Base-by-base conservation (phyloP, 2,329 filamentous ascomycete genomes). In the Trichophyton equinum region DNA sequence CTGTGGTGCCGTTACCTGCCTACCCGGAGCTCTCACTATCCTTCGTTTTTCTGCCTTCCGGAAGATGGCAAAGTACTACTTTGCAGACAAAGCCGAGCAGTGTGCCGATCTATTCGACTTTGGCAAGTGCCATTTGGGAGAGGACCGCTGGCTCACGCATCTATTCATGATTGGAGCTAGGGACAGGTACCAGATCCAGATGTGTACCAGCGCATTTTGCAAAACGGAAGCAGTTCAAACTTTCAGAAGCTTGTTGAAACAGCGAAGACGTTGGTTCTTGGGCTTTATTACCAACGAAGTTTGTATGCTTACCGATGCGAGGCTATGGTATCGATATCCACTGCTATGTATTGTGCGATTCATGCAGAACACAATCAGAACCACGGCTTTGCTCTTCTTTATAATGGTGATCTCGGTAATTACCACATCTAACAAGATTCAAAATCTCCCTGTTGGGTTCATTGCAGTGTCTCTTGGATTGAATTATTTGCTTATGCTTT, bases 271-370 rank as follows among this genome's bases (percentile, higher is more conserved):
- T 70, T 99, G 94, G 94, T 97, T 97, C 73, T 80, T 97, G 49
- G 92, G 92, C 33, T 96, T 96, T 74, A 91, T 97, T 76, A 96
- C 92, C 15, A 99, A 99, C 73, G 92, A 97, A 73, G 92, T 91
- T 6, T 96, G 91, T 76, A 96, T 97, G 94, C 79, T 99, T 76
- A 97, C 94, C 1, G 92, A 97, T 74, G 85, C 88, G 74, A 85
- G 94, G 62, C 80, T 97, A 30, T 97, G 92, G 92, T 88, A 83
- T 72, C 83, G 89, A 58, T 97, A 97, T 73, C 91, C 94, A 0
- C 80, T 96, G 59, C 80, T 99, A 49, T 85, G 91, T 58, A 69
- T 95, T 42, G 86, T 97, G 46, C 85, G 92, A 42, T 94, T 97
- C 73, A 89, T 94, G 82, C 91, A 96, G 69, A 95, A 96, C 76